These are phyloP conservation scores for Choricystis sp. DNA, from an alignment of 139 green algal genomes.

Conservation along the genomic window DNA sequence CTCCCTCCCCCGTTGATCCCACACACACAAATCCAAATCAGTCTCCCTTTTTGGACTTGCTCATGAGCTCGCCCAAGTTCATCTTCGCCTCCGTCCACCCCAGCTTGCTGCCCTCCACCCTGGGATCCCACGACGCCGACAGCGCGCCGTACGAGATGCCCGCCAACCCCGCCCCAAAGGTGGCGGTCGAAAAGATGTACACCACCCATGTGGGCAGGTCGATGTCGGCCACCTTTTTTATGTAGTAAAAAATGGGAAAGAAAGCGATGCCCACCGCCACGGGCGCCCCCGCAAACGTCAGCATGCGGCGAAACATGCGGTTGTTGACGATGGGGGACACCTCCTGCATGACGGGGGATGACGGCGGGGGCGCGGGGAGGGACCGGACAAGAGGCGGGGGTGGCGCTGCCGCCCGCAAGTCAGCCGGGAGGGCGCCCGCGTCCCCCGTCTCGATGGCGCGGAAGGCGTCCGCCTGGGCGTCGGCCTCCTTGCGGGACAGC, in stretches of 20 bases:
- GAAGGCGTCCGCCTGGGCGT: too few species aligned
- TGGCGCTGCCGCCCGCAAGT: too few species aligned
- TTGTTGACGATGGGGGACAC: conserved; percentile 16
- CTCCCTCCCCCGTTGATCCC: background rate
- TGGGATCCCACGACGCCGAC: conserved; percentile 44
- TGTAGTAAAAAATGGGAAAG: conserved; percentile 51
- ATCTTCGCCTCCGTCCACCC: conserved; percentile 33
- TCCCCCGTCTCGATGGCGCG: too few species aligned
- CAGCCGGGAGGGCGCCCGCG: too few species aligned
- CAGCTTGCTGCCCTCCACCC: conserved; percentile 29
- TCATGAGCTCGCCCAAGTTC: conserved; percentile 33
- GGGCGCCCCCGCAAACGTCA: conserved; percentile 39
- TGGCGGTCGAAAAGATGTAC: conserved; percentile 29
- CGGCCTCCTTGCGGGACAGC: too few species aligned
- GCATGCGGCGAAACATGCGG: conserved; percentile 52
- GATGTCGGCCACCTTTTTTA: conserved; percentile 33
- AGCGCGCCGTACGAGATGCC: conserved; percentile 65
- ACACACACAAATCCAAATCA: too few species aligned
- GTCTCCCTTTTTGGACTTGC: conserved; percentile 15
- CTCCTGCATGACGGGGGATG: conserved; percentile 1
- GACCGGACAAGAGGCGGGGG: too few species aligned
- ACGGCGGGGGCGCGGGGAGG: too few species aligned
- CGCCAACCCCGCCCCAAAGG: conserved; percentile 56
- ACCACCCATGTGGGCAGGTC: conserved; percentile 46
- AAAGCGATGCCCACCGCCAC: conserved; percentile 32